phyloP scores from a whole-genome alignment of 192 early-diverging fungal genomes.

The Backusella tarrabulga region DNA sequence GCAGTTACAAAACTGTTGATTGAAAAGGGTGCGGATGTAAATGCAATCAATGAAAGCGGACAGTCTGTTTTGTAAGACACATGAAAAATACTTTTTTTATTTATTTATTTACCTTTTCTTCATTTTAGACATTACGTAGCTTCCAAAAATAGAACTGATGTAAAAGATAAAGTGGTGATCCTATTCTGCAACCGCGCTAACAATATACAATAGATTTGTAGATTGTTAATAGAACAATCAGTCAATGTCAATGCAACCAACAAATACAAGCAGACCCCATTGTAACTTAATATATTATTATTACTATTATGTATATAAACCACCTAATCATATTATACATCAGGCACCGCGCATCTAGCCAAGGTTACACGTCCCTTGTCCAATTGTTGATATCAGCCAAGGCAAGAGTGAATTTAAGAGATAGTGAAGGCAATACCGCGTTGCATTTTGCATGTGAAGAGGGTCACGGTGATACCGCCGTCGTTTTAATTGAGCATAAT shows the following conservation, averaged over 20 bases:
- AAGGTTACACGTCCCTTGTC: slow-evolving; percentile 46
- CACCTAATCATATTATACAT: background rate
- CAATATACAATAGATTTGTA: slow-evolving; percentile 16
- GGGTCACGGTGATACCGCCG: slow-evolving; percentile 54
- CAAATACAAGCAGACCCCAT: slow-evolving; percentile 47
- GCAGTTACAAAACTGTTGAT: slow-evolving; percentile 37
- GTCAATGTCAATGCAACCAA: slow-evolving; percentile 47
- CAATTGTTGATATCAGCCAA: slow-evolving; percentile 46
- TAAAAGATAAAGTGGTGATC: background rate
- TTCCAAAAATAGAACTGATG: slow-evolving; percentile 58
- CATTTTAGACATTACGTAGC: slow-evolving; percentile 54
- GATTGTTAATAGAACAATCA: slow-evolving; percentile 42
- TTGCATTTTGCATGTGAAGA: slow-evolving; percentile 65
- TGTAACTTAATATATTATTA: slow-evolving; percentile 33
- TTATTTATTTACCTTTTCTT: slow-evolving; percentile 8
- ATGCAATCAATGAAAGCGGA: slow-evolving; percentile 47
- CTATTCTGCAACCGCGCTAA: background rate
- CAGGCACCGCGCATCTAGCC: slow-evolving; percentile 53
- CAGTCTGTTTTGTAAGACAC: slow-evolving; percentile 49
- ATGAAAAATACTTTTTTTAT: background rate
- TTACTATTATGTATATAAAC: background rate
- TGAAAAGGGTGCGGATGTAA: slow-evolving; percentile 40
- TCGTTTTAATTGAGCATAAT: slow-evolving; percentile 47
- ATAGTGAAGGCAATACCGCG: slow-evolving; percentile 51
- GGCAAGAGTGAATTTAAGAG: slow-evolving; percentile 43